phyloP scores from a whole-genome alignment of 1,284 basidiomycete genomes.

The Boletellus sp. region DNA sequence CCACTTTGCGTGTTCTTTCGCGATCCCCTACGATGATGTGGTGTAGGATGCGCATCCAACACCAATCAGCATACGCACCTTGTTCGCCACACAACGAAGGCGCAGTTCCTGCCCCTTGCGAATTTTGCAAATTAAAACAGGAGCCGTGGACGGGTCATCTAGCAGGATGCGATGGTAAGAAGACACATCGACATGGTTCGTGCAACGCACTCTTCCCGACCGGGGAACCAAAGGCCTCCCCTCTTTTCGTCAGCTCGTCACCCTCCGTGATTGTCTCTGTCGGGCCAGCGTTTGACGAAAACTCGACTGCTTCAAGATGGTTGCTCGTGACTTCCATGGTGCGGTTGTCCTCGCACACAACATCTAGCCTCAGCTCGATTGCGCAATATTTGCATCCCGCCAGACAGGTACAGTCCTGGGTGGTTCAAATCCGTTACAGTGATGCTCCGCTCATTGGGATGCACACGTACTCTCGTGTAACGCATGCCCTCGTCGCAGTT shows the following conservation, averaged over 20 bases:
- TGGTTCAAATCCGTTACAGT: constrained; percentile 7
- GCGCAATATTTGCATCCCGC: constrained; percentile 80
- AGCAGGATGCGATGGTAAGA: constrained; percentile 5
- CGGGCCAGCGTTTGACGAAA: constrained; percentile 35
- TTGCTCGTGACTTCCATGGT: constrained; percentile 83
- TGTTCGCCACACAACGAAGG: constrained; percentile 87
- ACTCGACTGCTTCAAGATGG: constrained; percentile 61
- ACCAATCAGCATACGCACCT: constrained; percentile 47
- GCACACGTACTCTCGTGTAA: constrained; percentile 64
- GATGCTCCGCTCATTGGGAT: neutral
- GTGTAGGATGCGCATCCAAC: constrained; percentile 1
- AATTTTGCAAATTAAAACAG: constrained; percentile 89
- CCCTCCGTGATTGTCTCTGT: constrained; percentile 43
- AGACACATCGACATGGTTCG: neutral
- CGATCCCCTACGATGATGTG: constrained; percentile 68
- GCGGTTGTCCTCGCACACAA: constrained; percentile 61
- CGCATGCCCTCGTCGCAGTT: constrained; percentile 84
- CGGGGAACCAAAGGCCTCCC: constrained; percentile 79
- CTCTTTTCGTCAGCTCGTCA: constrained; percentile 71
- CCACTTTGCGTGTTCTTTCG: constrained; percentile 99
- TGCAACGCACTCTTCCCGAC: constrained; percentile 71
- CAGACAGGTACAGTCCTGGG: constrained; percentile 82
- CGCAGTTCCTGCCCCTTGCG: constrained; percentile 92
- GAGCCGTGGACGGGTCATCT: constrained; percentile 61
- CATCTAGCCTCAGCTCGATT: constrained; percentile 70